Percentiles rank a stretch among this genome's conserved stretches.
These are phyloP conservation scores for Aspergillus latus DNA, from an alignment of 2,329 filamentous ascomycete species.

Conservation along the genomic window DNA sequence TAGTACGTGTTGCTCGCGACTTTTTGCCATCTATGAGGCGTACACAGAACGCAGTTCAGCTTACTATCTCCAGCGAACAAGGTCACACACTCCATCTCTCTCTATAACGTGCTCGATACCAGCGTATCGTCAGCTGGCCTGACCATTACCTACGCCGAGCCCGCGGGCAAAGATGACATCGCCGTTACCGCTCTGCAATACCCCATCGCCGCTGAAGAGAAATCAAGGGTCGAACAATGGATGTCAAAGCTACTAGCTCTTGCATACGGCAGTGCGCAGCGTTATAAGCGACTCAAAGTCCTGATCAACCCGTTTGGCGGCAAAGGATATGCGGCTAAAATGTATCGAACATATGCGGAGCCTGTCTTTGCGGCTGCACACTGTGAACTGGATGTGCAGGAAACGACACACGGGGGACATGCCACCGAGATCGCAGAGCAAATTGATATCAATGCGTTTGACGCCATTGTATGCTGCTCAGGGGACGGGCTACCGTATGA, in stretches of 20 bases:
- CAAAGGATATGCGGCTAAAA: constrained; percentile 70
- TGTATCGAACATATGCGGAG: constrained; percentile 72
- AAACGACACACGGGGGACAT: constrained; percentile 71
- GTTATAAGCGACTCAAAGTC: constrained; percentile 77
- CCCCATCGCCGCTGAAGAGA: constrained; percentile 54
- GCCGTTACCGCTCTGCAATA: constrained; percentile 63
- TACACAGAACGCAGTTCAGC: constrained; percentile 9
- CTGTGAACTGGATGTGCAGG: constrained; percentile 72
- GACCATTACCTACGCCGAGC: constrained; percentile 70
- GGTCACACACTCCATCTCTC: constrained; percentile 63
- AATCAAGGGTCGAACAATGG: constrained; percentile 59
- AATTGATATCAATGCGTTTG: constrained; percentile 75
- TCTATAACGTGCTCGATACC: constrained; percentile 84
- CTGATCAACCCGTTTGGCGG: constrained; percentile 90
- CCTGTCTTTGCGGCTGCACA: constrained; percentile 80
- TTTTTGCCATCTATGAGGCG: background rate
- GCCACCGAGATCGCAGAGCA: constrained; percentile 73
- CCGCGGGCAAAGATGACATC: constrained; percentile 59
- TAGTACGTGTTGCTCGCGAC: constrained; percentile 39
- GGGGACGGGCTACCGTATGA: constrained; percentile 91
- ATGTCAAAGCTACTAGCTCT: constrained; percentile 62
- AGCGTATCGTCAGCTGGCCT: constrained; percentile 62
- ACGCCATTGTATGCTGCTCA: constrained; percentile 84
- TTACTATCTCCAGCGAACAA: constrained; percentile 41
- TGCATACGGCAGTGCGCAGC: constrained; percentile 69